Percentiles rank a stretch among this genome's conserved stretches.
Evolutionary conservation across 2,329 filamentous ascomycete species (phyloP).

Genomic region (Alternaria alternata): DNA sequence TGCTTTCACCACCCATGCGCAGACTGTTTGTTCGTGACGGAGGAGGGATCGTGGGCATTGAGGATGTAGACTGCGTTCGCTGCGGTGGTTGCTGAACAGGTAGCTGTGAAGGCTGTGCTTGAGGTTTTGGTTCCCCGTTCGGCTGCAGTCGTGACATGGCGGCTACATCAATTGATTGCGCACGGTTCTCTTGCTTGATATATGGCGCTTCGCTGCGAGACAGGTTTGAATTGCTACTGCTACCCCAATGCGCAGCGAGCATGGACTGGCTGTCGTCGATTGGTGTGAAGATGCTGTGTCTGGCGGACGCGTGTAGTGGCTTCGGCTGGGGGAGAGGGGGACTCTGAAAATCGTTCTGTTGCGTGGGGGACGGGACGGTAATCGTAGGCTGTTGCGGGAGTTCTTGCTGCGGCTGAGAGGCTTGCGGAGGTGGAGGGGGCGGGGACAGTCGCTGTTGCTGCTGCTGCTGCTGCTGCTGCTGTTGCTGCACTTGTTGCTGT

Average conservation of each 20-base stretch:
- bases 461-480: conserved; percentile 42
- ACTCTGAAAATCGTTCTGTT: conserved; percentile 62
- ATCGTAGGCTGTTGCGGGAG: conserved; percentile 57
- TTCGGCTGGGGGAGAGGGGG: conserved; percentile 69
- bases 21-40: conserved; percentile 77
- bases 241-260: conserved; percentile 77
- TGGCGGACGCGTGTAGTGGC: conserved; percentile 69
- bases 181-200: conserved; percentile 60
- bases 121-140: conserved; percentile 45
- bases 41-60: conserved; percentile 73
- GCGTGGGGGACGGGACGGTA: conserved; percentile 59
- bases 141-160: conserved; percentile 56
- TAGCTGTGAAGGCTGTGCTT: conserved; percentile 51
- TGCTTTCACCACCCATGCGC: conserved; percentile 70
- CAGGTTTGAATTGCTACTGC: conserved; percentile 57
- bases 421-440: conserved; percentile 77
- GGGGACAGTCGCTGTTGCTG: conserved; percentile 65
- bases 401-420: conserved; percentile 71
- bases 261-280: conserved; percentile 94
- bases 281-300: conserved; percentile 94
- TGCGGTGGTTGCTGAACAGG: conserved; percentile 51
- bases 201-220: conserved; percentile 54
- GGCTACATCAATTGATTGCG: conserved; percentile 71
- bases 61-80: conserved; percentile 66
- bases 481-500: conserved; percentile 69